Evolutionary conservation across 1,284 basidiomycete genomes (phyloP), one percentile per base, ranked within the genome.

Genomic region (Leccinum variabile): DNA sequence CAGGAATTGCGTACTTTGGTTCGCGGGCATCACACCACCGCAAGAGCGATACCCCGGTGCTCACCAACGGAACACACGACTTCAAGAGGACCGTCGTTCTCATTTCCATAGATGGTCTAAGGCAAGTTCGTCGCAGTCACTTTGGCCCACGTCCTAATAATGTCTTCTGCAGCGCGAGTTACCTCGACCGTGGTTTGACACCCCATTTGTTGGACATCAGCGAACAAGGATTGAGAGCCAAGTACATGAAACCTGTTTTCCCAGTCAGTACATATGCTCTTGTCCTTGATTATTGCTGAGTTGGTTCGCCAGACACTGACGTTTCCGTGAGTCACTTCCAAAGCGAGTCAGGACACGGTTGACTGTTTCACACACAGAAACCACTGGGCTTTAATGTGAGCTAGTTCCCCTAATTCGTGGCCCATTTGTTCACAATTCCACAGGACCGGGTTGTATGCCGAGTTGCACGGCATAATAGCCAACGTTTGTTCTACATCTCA

Each of bases 391-490:
- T 71, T 95, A 22, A 88, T 94, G 90, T 91, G 72, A 54, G 81
- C 53, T 5, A 3, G 30, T 35, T 56, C 39, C 56, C 8, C 55
- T 50, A 22, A 7, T 39, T 18, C 11, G 8, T 33, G 52, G 2
- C 7, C 5, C 33, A 11, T 39, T 14, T 2, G 62, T 60, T 60
- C 37, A 50, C 65, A 3, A 58, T 7, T 25, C n/a, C 44, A 41
- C 64, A 92, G 91, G 87, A 96, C 94, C 18, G 94, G 94, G 3
- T 81, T 96, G 1, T 87, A 95, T 71, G 90, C 91, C 0, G 92
- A 95, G 73, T 89, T 88, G 22, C 92, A 95, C 73, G 95, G 95
- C 5, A 95, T 97, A 59, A 84, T 97, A 11, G 95, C 88, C 13
- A 97, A 97, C 72, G 90, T 92, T 68, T 13, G 84, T 74, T 7